Evolutionary conservation across 495 filamentous ascomycete species (phyloP).

Genomic region (Neurospora sp.): DNA sequence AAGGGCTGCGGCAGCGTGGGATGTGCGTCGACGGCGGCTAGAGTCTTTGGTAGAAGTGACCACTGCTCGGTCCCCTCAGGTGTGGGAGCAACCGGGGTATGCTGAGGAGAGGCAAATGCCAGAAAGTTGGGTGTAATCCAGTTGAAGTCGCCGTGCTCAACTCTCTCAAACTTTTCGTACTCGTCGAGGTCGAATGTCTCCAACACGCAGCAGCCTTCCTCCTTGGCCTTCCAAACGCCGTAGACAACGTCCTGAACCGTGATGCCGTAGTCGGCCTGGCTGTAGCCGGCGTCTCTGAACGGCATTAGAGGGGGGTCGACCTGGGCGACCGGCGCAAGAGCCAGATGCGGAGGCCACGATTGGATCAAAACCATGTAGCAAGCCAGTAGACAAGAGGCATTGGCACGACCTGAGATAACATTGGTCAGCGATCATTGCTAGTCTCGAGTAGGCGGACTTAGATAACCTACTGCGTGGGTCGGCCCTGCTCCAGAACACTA

Average conservation of each 20-base stretch:
- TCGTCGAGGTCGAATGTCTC: slow-evolving; percentile 90
- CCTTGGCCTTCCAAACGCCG: slow-evolving; percentile 97
- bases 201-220: slow-evolving; percentile 77
- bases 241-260: slow-evolving; percentile 97
- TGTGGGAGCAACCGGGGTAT: slow-evolving; percentile 60
- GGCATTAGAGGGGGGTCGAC: slow-evolving; percentile 96
- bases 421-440: slow-evolving; percentile 8
- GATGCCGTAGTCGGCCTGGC: slow-evolving; percentile 90
- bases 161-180: slow-evolving; percentile 91
- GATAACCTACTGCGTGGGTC: slow-evolving; percentile 69
- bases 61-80: slow-evolving; percentile 60
- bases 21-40: slow-evolving; percentile 52
- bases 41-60: slow-evolving; percentile 56
- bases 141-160: slow-evolving; percentile 99
- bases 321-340: slow-evolving; percentile 92
- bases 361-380: slow-evolving; percentile 99
- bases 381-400: slow-evolving; percentile 90
- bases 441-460: neutral
- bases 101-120: slow-evolving; percentile 91
- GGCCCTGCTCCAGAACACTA: slow-evolving; percentile 90
- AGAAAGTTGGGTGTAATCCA: slow-evolving; percentile 94
- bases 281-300: slow-evolving; percentile 96
- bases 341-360: slow-evolving; percentile 93
- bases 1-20: slow-evolving; percentile 67
- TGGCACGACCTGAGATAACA: slow-evolving; percentile 57